These are phyloP conservation scores for Ophiocordyceps sinensis DNA, from an alignment of 2,329 filamentous ascomycete genomes.

Conservation along the genomic window DNA sequence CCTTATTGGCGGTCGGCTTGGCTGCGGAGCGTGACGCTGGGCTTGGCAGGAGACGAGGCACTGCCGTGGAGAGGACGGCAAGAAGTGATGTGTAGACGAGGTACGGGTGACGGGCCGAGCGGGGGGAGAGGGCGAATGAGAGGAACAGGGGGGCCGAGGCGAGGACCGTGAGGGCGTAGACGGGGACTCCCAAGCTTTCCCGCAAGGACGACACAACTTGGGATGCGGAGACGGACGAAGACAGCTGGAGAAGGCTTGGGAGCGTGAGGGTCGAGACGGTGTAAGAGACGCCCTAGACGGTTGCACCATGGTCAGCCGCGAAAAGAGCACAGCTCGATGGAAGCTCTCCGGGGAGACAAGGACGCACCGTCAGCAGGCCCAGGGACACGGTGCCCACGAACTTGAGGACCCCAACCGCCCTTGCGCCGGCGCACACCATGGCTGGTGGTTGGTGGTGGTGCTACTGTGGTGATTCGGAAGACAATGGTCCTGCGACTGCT, in stretches of 20 bases:
- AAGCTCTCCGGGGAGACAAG: no score
- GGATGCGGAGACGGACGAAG: constrained; percentile 56
- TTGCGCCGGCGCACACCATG: constrained; percentile 48
- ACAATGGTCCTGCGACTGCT: background rate
- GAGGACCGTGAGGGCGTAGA: constrained; percentile 52
- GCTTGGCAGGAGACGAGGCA: constrained; percentile 30
- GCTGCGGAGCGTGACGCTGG: constrained; percentile 13
- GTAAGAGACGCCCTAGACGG: constrained; percentile 68
- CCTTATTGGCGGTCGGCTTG: constrained; percentile 13
- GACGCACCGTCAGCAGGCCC: constrained; percentile 70
- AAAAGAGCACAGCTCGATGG: no score
- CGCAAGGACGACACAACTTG: constrained; percentile 57
- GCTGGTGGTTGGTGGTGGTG: constrained; percentile 4
- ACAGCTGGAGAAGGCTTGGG: constrained; percentile 67
- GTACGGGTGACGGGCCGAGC: constrained; percentile 69
- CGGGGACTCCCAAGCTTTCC: constrained; percentile 46
- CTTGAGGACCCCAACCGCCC: constrained; percentile 59
- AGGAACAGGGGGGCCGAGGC: constrained; percentile 60
- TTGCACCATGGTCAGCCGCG: background rate
- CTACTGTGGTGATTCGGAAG: background rate
- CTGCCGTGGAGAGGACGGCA: constrained; percentile 44
- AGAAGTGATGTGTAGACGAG: constrained; percentile 72
- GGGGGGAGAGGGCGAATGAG: constrained; percentile 64
- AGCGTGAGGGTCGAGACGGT: constrained; percentile 65
- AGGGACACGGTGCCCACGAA: constrained; percentile 86